Evolutionary conservation across 2,329 filamentous ascomycete genomes (phyloP).

Genomic region (Exophiala sideris): DNA sequence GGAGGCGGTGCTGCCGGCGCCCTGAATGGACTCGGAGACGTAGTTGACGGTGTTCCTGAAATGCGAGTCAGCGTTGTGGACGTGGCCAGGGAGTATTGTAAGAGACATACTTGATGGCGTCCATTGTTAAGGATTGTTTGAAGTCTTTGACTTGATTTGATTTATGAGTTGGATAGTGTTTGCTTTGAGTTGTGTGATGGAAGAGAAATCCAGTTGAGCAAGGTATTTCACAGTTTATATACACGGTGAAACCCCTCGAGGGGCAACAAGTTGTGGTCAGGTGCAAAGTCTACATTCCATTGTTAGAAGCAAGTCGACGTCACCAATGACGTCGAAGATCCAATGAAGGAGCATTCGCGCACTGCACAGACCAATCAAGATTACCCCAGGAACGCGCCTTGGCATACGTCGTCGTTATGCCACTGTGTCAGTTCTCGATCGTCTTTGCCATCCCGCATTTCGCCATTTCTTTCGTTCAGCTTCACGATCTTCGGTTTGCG

Average conservation of each 20-base stretch:
- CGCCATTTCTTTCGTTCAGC: too few species aligned
- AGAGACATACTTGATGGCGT: constrained; percentile 27
- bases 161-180: neutral
- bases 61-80: constrained; percentile 4
- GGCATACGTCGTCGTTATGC: too few species aligned
- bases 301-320: too few species aligned
- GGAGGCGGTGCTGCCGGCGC: constrained; percentile 53
- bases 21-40: constrained; percentile 62
- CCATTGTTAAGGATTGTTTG: constrained; percentile 23
- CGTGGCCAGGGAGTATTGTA: neutral
- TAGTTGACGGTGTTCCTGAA: constrained; percentile 64
- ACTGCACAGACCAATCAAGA: too few species aligned
- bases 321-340: too few species aligned
- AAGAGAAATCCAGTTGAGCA: neutral
- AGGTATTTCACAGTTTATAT: constrained; percentile 8
- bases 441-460: too few species aligned
- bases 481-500: too few species aligned
- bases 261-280: neutral
- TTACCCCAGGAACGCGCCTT: too few species aligned
- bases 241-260: neutral
- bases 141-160: constrained; percentile 8
- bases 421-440: too few species aligned
- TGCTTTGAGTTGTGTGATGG: constrained; percentile 1
- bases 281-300: too few species aligned
- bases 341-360: too few species aligned